Evolutionary conservation across 106 monocot species (phyloP), one percentile per base, ranked within the genome.

Genomic region (Posidonia australis): DNA sequence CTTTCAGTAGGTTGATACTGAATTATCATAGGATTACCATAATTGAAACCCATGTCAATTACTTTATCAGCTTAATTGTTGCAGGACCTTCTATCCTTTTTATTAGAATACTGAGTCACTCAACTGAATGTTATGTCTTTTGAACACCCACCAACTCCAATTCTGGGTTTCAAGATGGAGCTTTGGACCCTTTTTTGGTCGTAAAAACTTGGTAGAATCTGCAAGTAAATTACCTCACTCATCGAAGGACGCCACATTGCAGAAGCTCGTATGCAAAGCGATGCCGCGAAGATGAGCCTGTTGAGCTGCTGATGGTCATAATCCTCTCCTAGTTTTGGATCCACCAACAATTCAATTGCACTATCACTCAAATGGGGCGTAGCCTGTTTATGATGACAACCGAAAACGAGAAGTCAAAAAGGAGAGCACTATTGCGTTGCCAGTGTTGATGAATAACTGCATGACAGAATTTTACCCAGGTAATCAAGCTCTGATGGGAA

Each of bases 401-500:
- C 16, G 13, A 66, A 13, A 36, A 10, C 9, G 16, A 10, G 7
- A 28, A 48, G n/a, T n/a, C 26, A 22, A 56, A 24, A 44, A 29
- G 18, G 9, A 46, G 57, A 26, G 18, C 42, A 23, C n/a, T n/a
- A n/a, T n/a, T n/a, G n/a, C n/a, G n/a, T n/a, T n/a, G n/a, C n/a
- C n/a, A n/a, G n/a, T n/a, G n/a, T n/a, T n/a, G n/a, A n/a, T n/a
- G n/a, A n/a, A n/a, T n/a, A n/a, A n/a, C n/a, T n/a, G n/a, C n/a
- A n/a, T n/a, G n/a, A n/a, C n/a, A n/a, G n/a, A n/a, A n/a, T n/a
- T n/a, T n/a, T n/a, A 18, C 20, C 9, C 10, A 60, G 16, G 13
- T 27, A 7, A 57, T n/a, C 26, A 92, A 64, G 77, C 87, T 87
- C 62, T 52, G 74, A 62, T 92, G 92, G 56, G 78, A 67, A 17